Percentiles rank a stretch among this genome's conserved stretches.
phyloP scores from a whole-genome alignment of 2,329 filamentous ascomycete species.

The Cucurbitaria berberidis region DNA sequence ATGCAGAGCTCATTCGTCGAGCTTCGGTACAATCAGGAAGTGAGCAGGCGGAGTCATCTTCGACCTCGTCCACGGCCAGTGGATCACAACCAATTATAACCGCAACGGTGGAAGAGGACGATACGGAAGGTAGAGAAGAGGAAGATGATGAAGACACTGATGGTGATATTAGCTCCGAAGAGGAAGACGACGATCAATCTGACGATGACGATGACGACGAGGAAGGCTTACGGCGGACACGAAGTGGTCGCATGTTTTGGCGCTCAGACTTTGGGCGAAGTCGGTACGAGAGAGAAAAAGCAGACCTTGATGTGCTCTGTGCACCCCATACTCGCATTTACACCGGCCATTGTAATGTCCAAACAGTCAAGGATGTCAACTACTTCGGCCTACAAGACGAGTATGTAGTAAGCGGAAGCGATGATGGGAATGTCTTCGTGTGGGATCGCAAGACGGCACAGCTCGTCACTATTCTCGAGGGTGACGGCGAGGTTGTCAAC shows the following conservation, averaged over 20 bases:
- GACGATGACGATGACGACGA: constrained; percentile 36
- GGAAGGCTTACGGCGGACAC: constrained; percentile 43
- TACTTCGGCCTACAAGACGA: constrained; percentile 71
- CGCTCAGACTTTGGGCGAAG: constrained; percentile 58
- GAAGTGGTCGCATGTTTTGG: constrained; percentile 53
- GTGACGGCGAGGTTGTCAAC: constrained; percentile 73
- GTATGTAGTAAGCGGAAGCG: constrained; percentile 71
- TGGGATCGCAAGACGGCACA: constrained; percentile 69
- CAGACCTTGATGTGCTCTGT: constrained; percentile 63
- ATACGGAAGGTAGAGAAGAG: constrained; percentile 33
- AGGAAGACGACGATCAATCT: constrained; percentile 42
- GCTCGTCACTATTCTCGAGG: constrained; percentile 69
- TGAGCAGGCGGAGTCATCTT: constrained; percentile 10
- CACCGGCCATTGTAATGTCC: constrained; percentile 69
- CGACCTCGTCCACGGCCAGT: constrained; percentile 7
- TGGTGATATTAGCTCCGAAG: constrained; percentile 33
- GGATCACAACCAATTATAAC: neutral
- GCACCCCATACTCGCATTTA: constrained; percentile 64
- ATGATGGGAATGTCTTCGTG: constrained; percentile 71
- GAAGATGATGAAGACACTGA: constrained; percentile 34
- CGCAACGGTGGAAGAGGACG: constrained; percentile 10
- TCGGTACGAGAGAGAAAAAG: constrained; percentile 53
- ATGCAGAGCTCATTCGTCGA: constrained; percentile 31
- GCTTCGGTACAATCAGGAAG: constrained; percentile 17
- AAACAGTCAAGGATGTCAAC: constrained; percentile 73